phyloP scores from a whole-genome alignment of 305 asterid genomes.

The Salvia sclarea region DNA sequence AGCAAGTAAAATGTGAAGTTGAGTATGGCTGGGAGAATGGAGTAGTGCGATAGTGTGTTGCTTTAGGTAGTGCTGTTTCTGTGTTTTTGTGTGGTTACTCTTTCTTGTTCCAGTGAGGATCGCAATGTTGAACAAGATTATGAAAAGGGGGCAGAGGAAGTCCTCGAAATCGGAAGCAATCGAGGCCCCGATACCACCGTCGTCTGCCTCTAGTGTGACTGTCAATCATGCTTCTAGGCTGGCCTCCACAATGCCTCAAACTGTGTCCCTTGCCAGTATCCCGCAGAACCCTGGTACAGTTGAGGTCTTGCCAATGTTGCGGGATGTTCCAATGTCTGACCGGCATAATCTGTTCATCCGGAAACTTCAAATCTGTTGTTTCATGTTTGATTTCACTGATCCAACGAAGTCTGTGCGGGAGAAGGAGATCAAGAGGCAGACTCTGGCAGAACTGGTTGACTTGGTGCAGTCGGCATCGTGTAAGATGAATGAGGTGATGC shows the following conservation, averaged over 20 bases:
- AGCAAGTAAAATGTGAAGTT: constrained; percentile 20
- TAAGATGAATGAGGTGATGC: constrained; percentile 58
- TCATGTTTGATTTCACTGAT: constrained; percentile 48
- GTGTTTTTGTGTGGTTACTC: constrained; percentile 2
- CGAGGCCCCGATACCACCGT: constrained; percentile 60
- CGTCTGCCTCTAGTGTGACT: constrained; percentile 51
- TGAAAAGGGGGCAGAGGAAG: constrained; percentile 71
- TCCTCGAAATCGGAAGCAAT: constrained; percentile 61
- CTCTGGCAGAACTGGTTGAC: constrained; percentile 53
- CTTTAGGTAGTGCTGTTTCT: constrained; percentile 23
- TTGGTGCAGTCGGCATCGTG: constrained; percentile 53
- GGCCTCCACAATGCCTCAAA: constrained; percentile 37
- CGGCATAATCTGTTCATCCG: constrained; percentile 46
- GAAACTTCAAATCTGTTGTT: constrained; percentile 50
- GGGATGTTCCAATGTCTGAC: constrained; percentile 54
- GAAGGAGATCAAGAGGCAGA: constrained; percentile 62
- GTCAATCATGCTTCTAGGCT: constrained; percentile 54
- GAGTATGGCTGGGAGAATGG: constrained; percentile 25
- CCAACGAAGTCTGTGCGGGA: constrained; percentile 40
- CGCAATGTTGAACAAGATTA: constrained; percentile 70
- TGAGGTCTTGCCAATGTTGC: constrained; percentile 49
- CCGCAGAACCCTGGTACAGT: constrained; percentile 39
- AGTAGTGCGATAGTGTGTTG: constrained; percentile 31
- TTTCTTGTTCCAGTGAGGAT: constrained; percentile 22
- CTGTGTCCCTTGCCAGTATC: constrained; percentile 35